Evolutionary conservation across 257 asterid genomes (phyloP).

Genomic region (Solanum chaucha): DNA sequence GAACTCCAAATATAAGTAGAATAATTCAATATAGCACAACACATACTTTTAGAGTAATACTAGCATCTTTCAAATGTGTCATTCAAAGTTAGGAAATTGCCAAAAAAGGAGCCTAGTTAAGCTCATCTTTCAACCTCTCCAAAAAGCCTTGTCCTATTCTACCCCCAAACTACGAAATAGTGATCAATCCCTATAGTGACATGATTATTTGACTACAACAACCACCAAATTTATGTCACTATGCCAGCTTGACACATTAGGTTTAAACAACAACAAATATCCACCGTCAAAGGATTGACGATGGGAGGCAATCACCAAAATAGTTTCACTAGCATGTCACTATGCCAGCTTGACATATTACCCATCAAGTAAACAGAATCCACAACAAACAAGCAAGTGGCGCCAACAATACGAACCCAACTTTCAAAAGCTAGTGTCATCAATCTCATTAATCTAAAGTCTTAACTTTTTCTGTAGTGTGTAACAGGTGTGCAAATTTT

Average conservation of each 20-base stretch:
- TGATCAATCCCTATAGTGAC: not conserved
- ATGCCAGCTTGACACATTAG: not conserved
- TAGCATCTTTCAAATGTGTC: not conserved
- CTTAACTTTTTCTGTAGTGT: not conserved
- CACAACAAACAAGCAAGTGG: not conserved
- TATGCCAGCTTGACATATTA: not conserved
- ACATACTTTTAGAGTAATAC: not conserved
- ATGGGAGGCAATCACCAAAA: not conserved
- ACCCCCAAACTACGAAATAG: not conserved
- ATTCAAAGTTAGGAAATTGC: not conserved
- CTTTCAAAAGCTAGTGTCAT: not conserved
- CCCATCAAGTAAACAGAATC: not conserved
- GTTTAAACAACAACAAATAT: not conserved
- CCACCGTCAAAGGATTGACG: not conserved
- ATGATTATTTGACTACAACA: not conserved
- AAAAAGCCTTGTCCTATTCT: not conserved
- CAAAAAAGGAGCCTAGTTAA: not conserved
- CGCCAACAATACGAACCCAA: not conserved
- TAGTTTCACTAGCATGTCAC: not conserved
- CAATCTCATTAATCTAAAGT: not conserved
- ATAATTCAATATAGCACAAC: not conserved
- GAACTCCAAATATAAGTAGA: not conserved
- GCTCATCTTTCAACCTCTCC: not conserved
- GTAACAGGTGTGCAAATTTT: not conserved
- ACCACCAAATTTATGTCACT: not conserved